phyloP scores from a whole-genome alignment of 1,284 basidiomycete genomes.

The Ganoderma multipileum region DNA sequence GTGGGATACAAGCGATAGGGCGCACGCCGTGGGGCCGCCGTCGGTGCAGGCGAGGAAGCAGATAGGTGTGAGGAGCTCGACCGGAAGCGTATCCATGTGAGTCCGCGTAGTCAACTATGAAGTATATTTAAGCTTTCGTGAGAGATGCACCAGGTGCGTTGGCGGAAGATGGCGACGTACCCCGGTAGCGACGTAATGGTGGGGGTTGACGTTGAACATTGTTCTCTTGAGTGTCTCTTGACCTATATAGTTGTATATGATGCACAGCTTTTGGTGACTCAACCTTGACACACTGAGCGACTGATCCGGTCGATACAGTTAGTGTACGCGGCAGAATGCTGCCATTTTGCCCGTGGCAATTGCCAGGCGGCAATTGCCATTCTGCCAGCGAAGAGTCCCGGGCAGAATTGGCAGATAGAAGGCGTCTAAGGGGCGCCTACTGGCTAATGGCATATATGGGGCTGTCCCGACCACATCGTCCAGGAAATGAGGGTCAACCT shows the following conservation, averaged over 20 bases:
- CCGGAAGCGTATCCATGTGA: slow-evolving; percentile 25
- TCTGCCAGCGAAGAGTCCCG: too few relatives aligned
- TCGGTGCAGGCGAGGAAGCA: slow-evolving; percentile 28
- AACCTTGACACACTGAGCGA: background rate
- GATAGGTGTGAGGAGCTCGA: slow-evolving; percentile 28
- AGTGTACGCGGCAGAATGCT: too few relatives aligned
- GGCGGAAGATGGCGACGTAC: background rate
- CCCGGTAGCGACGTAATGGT: background rate
- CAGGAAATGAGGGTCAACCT: too few relatives aligned
- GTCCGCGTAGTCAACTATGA: background rate
- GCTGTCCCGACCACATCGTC: too few relatives aligned
- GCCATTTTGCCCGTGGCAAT: too few relatives aligned
- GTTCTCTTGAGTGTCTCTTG: background rate
- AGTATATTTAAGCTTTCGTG: background rate
- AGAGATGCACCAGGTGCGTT: background rate
- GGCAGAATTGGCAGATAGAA: too few relatives aligned
- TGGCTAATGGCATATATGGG: too few relatives aligned
- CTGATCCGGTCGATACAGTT: background rate
- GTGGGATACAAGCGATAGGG: slow-evolving; percentile 27
- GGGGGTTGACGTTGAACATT: background rate
- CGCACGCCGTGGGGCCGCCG: slow-evolving; percentile 26
- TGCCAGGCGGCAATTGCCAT: too few relatives aligned
- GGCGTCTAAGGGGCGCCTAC: too few relatives aligned
- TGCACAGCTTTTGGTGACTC: background rate
- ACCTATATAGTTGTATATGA: background rate